phyloP scores from a whole-genome alignment of 441 rosid species.

The Syzygium syzygioides region DNA sequence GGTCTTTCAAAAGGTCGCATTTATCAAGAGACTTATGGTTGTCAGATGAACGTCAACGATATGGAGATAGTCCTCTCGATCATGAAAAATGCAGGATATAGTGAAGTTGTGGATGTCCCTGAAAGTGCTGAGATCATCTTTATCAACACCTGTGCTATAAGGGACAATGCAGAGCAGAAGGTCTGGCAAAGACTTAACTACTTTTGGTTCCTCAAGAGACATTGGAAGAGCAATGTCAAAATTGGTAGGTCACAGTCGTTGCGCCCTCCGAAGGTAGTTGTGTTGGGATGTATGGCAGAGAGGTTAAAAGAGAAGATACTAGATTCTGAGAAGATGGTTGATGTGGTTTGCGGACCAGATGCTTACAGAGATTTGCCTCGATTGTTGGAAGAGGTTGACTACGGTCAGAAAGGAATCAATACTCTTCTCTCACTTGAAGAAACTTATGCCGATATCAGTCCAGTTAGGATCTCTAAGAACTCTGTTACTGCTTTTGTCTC shows the following conservation, averaged over 20 bases:
- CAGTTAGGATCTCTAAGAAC: constrained; percentile 65
- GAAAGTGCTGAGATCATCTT: constrained; percentile 91
- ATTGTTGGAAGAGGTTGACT: constrained; percentile 75
- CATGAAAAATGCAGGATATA: constrained; percentile 79
- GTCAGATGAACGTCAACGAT: constrained; percentile 92
- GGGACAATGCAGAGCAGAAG: constrained; percentile 90
- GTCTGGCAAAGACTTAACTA: constrained; percentile 98
- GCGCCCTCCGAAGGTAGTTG: constrained; percentile 86
- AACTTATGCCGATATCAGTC: constrained; percentile 83
- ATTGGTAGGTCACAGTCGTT: constrained; percentile 60
- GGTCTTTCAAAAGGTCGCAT: constrained; percentile 52
- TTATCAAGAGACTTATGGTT: constrained; percentile 92
- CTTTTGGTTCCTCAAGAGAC: constrained; percentile 89
- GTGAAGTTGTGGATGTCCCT: constrained; percentile 57
- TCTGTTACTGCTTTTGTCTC: constrained; percentile 80
- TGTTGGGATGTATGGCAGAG: constrained; percentile 97
- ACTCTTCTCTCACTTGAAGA: constrained; percentile 93
- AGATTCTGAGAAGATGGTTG: constrained; percentile 96
- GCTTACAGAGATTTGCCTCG: constrained; percentile 93
- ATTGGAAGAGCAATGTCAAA: constrained; percentile 73
- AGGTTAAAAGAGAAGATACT: constrained; percentile 86
- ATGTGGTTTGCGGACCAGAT: constrained; percentile 94
- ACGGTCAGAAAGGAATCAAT: constrained; percentile 91
- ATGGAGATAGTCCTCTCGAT: constrained; percentile 95
- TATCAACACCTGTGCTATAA: constrained; percentile 83